Conservation (phyloP, 2,329 filamentous ascomycete species). For the Talaromyces sp. region DNA sequence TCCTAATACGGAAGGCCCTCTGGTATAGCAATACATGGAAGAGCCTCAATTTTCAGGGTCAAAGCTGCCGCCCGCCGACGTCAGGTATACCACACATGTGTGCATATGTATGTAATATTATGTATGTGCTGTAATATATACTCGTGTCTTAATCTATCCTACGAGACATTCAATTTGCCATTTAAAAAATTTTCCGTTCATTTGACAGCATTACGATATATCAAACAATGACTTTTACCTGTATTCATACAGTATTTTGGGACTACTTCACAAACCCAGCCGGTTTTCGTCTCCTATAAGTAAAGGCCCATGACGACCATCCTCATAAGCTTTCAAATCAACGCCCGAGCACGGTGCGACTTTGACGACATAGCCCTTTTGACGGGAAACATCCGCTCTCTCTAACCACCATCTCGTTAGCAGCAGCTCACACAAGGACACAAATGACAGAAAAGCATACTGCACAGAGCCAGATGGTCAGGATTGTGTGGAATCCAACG, state of each 20-base stretch:
- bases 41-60: slow-evolving; percentile 1
- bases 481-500: neutral
- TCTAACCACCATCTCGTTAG: neutral
- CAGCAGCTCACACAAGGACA: neutral
- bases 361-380: slow-evolving; percentile 4
- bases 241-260: neutral
- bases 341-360: neutral
- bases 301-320: neutral
- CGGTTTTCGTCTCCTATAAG: neutral
- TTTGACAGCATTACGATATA: neutral
- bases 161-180: neutral
- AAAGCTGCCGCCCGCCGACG: neutral
- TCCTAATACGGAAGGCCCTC: neutral
- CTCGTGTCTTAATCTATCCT: neutral
- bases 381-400: neutral
- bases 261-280: neutral
- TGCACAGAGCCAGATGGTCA: neutral
- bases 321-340: neutral
- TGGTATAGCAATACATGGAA: neutral
- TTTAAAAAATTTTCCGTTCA: neutral
- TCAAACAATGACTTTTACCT: neutral
- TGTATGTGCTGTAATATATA: neutral
- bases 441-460: neutral
- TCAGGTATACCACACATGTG: neutral
- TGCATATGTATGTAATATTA: neutral